Evolutionary conservation across 345 rosid genomes (phyloP).

Genomic region (Fremontodendron californicum): DNA sequence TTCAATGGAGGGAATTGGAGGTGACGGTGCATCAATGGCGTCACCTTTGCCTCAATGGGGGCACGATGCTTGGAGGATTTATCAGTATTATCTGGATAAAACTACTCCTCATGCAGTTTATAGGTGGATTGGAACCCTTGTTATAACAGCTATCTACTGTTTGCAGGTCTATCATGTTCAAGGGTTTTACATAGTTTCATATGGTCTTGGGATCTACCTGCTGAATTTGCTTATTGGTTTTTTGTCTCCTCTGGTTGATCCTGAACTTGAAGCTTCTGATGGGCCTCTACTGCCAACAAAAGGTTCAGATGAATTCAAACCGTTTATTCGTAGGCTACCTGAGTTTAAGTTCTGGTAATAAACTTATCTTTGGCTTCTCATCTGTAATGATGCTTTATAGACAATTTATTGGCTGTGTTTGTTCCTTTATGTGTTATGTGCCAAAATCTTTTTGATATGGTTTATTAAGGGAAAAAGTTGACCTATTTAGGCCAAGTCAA

Average conservation of each 20-base stretch:
- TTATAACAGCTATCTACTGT: conserved; percentile 43
- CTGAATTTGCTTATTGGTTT: conserved; percentile 87
- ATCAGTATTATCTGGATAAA: conserved; percentile 86
- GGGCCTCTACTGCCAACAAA: conserved; percentile 83
- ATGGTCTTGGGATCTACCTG: conserved; percentile 86
- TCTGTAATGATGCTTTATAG: background rate
- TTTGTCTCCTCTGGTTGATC: conserved; percentile 87
- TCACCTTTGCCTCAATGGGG: conserved; percentile 69
- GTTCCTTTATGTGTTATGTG: background rate
- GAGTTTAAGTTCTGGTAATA: conserved; percentile 96
- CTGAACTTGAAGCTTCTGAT: conserved; percentile 66
- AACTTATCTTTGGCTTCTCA: background rate
- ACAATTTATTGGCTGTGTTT: background rate
- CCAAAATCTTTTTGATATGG: background rate
- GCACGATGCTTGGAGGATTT: conserved; percentile 67
- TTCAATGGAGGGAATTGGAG: conserved; percentile 75
- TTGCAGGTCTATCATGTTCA: conserved; percentile 67
- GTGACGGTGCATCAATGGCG: conserved; percentile 46
- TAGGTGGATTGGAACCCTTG: conserved; percentile 84
- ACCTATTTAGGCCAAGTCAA: background rate
- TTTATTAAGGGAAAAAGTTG: background rate
- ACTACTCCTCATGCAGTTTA: conserved; percentile 68
- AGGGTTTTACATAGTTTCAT: no score
- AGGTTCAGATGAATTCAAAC: conserved; percentile 97
- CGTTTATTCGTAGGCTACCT: conserved; percentile 88